phyloP scores from a whole-genome alignment of 257 asterid genomes.

The Nicotiana paniculata region DNA sequence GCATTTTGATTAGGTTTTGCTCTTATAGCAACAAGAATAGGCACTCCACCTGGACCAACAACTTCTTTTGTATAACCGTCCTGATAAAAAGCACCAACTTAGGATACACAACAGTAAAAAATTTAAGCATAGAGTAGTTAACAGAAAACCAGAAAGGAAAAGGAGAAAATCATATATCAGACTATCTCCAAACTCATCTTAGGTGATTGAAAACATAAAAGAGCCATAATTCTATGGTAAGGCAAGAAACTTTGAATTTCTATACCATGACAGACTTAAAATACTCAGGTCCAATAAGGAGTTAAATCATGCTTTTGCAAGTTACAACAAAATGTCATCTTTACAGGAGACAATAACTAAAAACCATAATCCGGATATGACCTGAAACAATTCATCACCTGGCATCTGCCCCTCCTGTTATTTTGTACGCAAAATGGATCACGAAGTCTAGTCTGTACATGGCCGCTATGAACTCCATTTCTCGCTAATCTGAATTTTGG shows the following conservation, averaged over 20 bases:
- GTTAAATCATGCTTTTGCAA: neutral
- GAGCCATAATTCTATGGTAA: neutral
- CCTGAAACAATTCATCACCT: constrained; percentile 34
- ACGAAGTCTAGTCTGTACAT: constrained; percentile 58
- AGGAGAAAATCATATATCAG: neutral
- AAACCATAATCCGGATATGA: constrained; percentile 1
- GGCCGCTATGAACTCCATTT: constrained; percentile 78
- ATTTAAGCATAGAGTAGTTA: neutral
- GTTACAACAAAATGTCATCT: neutral
- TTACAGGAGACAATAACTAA: neutral
- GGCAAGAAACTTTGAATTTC: neutral
- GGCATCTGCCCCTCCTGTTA: constrained; percentile 67
- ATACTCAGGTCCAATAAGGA: neutral
- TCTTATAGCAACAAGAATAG: constrained; percentile 68
- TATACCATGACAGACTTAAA: neutral
- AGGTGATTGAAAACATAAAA: neutral
- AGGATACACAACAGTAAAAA: neutral
- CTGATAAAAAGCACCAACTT: constrained; percentile 23
- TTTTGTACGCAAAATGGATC: constrained; percentile 71
- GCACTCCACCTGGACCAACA: constrained; percentile 43
- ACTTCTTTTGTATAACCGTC: constrained; percentile 70
- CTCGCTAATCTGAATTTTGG: constrained; percentile 45
- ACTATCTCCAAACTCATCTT: too few relatives aligned
- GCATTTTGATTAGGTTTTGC: constrained; percentile 60
- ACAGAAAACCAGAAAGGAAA: neutral